phyloP scores from a whole-genome alignment of 2,329 filamentous ascomycete species.

The Trichoderma breve region DNA sequence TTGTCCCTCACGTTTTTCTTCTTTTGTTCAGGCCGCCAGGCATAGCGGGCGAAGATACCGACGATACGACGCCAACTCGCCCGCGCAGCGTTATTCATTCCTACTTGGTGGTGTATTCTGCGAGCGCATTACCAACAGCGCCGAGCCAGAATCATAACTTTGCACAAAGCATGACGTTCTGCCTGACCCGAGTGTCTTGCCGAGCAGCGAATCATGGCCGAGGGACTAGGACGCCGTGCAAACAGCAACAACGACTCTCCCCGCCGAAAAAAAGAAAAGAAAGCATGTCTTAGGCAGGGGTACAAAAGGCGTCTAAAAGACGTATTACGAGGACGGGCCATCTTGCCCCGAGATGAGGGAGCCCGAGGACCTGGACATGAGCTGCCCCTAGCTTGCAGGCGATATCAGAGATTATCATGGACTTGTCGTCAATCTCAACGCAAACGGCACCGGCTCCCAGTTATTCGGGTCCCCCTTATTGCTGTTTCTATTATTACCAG shows the following conservation, averaged over 20 bases:
- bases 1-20: slow-evolving; percentile 4
- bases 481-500: slow-evolving; percentile 1
- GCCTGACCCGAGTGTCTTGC: background rate
- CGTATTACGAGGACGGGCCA: background rate
- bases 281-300: slow-evolving; percentile 4
- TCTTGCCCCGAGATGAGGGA: background rate
- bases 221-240: background rate
- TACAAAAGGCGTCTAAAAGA: background rate
- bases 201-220: background rate
- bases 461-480: slow-evolving; percentile 3
- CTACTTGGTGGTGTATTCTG: background rate
- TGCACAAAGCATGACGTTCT: background rate
- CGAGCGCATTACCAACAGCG: background rate
- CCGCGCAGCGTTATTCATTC: background rate
- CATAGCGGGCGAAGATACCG: background rate
- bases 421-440: slow-evolving; percentile 2
- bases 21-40: background rate
- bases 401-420: background rate
- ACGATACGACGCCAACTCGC: background rate
- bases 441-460: slow-evolving; percentile 5
- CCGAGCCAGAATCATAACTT: background rate
- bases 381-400: background rate
- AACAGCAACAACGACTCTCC: background rate
- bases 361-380: background rate
- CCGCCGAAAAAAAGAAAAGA: background rate